A percentile compares a stretch with the other conserved stretches of the same genome.
Conservation (phyloP, 495 filamentous ascomycete genomes). For the Podospora pseudopauciseta region DNA sequence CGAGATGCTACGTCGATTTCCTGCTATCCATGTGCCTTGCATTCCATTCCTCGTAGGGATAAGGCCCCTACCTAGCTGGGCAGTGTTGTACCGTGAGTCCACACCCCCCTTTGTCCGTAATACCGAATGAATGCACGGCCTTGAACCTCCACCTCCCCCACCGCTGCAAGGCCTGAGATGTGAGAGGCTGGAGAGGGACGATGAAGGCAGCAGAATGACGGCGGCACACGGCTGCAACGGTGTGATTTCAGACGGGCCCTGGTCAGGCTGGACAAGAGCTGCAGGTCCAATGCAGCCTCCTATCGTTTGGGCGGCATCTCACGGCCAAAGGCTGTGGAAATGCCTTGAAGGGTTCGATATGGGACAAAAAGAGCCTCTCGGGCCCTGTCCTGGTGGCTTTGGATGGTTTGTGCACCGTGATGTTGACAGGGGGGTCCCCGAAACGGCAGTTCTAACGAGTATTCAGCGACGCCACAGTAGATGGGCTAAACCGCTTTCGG, state of each 20-base stretch:
- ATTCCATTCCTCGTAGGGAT: conserved; percentile 10
- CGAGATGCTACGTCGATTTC: conserved; percentile 15
- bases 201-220: conserved; percentile 1
- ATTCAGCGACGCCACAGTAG: conserved; percentile 32
- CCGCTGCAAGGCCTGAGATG: conserved; percentile 2
- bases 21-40: conserved; percentile 8
- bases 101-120: neutral
- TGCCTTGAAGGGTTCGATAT: conserved; percentile 11
- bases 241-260: conserved; percentile 17
- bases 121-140: conserved; percentile 6
- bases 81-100: conserved; percentile 18
- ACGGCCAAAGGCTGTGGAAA: conserved; percentile 7
- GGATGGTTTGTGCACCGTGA: conserved; percentile 2
- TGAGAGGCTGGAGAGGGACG: conserved; percentile 3
- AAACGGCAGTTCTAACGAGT: conserved; percentile 31
- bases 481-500: conserved; percentile 14
- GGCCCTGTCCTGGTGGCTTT: conserved; percentile 30
- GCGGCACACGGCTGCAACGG: conserved; percentile 18
- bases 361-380: conserved; percentile 21
- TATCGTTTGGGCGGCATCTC: neutral
- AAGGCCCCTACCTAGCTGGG: conserved; percentile 21
- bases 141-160: neutral
- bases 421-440: conserved; percentile 15
- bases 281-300: conserved; percentile 15
- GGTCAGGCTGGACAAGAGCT: conserved; percentile 19